These are phyloP conservation scores for Didymella lethalis DNA, from an alignment of 2,329 filamentous ascomycete species.

Conservation along the genomic window DNA sequence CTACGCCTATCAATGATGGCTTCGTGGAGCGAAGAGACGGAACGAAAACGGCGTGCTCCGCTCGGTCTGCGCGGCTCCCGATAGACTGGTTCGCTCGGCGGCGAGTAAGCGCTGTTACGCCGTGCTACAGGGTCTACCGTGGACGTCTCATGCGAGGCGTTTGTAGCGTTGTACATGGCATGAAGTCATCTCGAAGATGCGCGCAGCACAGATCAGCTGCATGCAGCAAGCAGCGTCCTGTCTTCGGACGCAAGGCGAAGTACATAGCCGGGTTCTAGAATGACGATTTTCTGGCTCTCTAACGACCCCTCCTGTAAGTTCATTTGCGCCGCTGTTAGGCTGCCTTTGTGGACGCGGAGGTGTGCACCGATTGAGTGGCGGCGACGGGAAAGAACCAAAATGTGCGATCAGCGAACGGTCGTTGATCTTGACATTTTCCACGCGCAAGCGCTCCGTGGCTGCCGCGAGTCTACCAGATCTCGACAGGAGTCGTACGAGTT, in stretches of 20 bases:
- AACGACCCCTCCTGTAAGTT: too few species aligned
- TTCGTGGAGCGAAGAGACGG: not conserved
- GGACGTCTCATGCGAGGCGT: not conserved
- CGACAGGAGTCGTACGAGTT: slow-evolving; percentile 10
- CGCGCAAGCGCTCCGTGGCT: not conserved
- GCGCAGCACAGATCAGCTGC: not conserved
- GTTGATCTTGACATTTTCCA: slow-evolving; percentile 5
- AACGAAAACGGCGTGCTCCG: slow-evolving; percentile 6
- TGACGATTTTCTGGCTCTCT: not conserved
- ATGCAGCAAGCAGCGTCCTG: not conserved
- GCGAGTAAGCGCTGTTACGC: not conserved
- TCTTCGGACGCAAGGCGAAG: not conserved
- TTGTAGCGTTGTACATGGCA: not conserved
- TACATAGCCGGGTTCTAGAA: slow-evolving; percentile 1
- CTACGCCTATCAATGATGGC: not conserved
- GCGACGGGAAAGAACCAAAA: not conserved
- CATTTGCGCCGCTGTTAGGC: not conserved
- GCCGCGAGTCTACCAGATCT: slow-evolving; percentile 4
- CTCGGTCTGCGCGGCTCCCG: slow-evolving; percentile 15
- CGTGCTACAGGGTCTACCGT: slow-evolving; percentile 1
- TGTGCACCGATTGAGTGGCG: not conserved
- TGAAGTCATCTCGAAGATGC: slow-evolving; percentile 1
- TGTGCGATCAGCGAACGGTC: slow-evolving; percentile 10
- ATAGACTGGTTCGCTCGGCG: slow-evolving; percentile 1
- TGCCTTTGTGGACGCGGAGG: not conserved